Conservation (phyloP, 2,329 filamentous ascomycete species). For the Hypoxylon sp. region DNA sequence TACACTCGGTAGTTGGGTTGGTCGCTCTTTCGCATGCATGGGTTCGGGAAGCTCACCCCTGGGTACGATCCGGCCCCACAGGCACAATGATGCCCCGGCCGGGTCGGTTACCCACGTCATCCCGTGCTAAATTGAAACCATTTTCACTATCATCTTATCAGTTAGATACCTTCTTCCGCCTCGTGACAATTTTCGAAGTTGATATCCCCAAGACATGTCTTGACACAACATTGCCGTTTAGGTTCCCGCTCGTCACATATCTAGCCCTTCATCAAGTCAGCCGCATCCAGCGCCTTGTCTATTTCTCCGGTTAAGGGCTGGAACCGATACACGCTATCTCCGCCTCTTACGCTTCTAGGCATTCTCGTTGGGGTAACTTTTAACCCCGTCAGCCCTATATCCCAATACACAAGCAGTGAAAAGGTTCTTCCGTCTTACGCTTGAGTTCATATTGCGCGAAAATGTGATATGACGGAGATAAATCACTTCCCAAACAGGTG, state of each 20-base stretch:
- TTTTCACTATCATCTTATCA: slow-evolving; percentile 14
- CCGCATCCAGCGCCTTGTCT: slow-evolving; percentile 21
- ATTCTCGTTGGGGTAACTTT: neutral
- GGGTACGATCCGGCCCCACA: slow-evolving; percentile 12
- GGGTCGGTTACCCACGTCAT: slow-evolving; percentile 31
- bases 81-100: slow-evolving; percentile 33
- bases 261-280: slow-evolving; percentile 7
- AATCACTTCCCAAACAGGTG: neutral
- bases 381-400: slow-evolving; percentile 23
- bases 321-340: slow-evolving; percentile 19
- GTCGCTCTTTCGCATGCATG: neutral
- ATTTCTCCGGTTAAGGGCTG: slow-evolving; percentile 17
- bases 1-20: slow-evolving; percentile 29
- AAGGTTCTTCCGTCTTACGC: neutral
- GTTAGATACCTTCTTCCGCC: slow-evolving; percentile 4
- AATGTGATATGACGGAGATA: neutral
- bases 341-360: slow-evolving; percentile 2
- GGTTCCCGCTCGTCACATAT: no score
- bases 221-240: no score
- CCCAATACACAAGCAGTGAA: neutral
- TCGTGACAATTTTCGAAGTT: slow-evolving; percentile 15
- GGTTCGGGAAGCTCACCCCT: slow-evolving; percentile 3
- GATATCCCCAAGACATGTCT: no score
- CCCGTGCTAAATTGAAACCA: slow-evolving; percentile 34
- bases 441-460: neutral